Percentiles rank a stretch among this genome's conserved stretches.
Conservation (phyloP, 306 rosid genomes). For the Spatholobus suberectus region DNA sequence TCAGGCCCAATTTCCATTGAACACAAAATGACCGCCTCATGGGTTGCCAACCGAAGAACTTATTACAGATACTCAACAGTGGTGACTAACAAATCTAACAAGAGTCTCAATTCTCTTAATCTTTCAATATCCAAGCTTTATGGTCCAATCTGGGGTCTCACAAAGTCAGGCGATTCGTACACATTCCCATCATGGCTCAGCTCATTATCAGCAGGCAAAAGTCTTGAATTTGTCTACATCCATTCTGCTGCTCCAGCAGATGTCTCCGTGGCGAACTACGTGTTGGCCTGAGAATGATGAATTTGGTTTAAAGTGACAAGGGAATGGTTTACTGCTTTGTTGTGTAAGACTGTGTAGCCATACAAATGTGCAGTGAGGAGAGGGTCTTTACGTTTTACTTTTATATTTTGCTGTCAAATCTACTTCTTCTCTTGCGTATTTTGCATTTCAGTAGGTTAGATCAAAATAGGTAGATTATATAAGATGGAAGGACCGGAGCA, state of each 20-base stretch:
- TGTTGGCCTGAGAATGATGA: conserved; percentile 53
- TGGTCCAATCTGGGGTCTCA: conserved; percentile 95
- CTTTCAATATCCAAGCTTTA: conserved; percentile 78
- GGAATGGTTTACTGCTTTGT: conserved; percentile 52
- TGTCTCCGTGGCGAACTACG: conserved; percentile 70
- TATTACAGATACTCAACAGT: conserved; percentile 83
- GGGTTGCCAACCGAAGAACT: conserved; percentile 74
- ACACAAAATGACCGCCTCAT: conserved; percentile 77
- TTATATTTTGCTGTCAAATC: conserved; percentile 29
- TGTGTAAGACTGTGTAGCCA: conserved; percentile 74
- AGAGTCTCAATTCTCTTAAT: conserved; percentile 62
- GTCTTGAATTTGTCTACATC: conserved; percentile 95
- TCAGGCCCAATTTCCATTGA: conserved; percentile 65
- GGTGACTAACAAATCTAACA: conserved; percentile 83
- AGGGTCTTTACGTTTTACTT: conserved; percentile 42
- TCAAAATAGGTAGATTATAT: conserved; percentile 54
- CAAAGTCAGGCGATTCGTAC: conserved; percentile 67
- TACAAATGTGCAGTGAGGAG: conserved; percentile 61
- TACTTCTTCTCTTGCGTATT: conserved; percentile 54
- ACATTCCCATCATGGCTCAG: conserved; percentile 85
- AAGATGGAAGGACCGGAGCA: conserved; percentile 69
- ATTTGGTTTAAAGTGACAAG: conserved; percentile 29
- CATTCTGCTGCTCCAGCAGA: conserved; percentile 85
- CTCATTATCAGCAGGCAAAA: conserved; percentile 77
- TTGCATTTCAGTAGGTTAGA: conserved; percentile 59